phyloP scores from a whole-genome alignment of 345 rosid species.

The Aethionema arabicum region DNA sequence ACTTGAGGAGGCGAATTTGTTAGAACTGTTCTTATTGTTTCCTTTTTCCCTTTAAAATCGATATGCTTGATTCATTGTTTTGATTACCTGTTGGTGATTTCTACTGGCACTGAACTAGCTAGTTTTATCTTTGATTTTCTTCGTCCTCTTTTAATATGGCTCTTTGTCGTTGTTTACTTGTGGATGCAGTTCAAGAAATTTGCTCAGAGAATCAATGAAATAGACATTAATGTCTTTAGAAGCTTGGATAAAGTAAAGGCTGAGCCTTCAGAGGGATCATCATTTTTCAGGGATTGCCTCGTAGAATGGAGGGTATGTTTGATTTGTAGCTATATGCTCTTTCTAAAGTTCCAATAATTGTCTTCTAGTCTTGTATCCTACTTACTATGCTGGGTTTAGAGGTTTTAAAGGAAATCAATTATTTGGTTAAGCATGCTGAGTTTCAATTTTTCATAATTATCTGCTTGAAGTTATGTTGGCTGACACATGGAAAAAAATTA shows the following conservation, averaged over 20 bases:
- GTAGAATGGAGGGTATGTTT: conserved; percentile 82
- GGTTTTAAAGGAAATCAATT: not conserved
- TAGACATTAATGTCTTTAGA: conserved; percentile 66
- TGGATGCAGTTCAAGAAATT: conserved; percentile 69
- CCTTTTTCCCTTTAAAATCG: not conserved
- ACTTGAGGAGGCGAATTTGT: not conserved
- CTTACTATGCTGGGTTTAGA: not conserved
- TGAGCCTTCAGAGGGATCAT: conserved; percentile 77
- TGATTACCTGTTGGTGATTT: not conserved
- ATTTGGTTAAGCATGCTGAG: not conserved
- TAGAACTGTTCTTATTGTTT: not conserved
- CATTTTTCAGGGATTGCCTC: conserved; percentile 78
- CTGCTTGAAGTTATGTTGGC: conserved; percentile 14
- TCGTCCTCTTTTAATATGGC: conserved; percentile 21
- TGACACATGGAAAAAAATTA: not conserved
- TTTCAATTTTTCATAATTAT: not conserved
- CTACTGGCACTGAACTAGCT: not conserved
- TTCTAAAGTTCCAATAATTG: not conserved
- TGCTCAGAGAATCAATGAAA: conserved; percentile 65
- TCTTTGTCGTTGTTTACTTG: conserved; percentile 21
- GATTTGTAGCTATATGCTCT: conserved; percentile 9
- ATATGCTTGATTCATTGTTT: not conserved
- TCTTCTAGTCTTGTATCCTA: conserved; percentile 6
- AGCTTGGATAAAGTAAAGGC: conserved; percentile 64
- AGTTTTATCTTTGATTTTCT: not conserved